phyloP scores from a whole-genome alignment of 108 stramenopile species.

The Cyclotella kingstonii region DNA sequence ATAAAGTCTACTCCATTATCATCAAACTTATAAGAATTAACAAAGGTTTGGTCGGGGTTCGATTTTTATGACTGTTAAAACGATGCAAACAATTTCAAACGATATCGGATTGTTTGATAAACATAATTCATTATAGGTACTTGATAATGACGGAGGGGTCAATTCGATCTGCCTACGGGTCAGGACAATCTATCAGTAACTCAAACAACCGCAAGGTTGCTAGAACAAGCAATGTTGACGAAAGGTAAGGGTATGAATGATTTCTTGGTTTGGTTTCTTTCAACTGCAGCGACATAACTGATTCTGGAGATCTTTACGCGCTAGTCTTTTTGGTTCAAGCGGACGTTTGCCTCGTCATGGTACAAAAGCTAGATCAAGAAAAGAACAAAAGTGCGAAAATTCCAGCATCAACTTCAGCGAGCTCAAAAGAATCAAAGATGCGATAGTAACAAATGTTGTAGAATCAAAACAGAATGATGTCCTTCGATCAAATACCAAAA shows the following conservation, averaged over 20 bases:
- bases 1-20: too few relatives aligned
- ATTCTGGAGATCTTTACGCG: background rate
- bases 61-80: too few relatives aligned
- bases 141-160: conserved; percentile 20
- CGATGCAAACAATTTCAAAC: too few relatives aligned
- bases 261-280: background rate
- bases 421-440: conserved; percentile 37
- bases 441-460: conserved; percentile 6
- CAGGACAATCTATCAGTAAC: conserved; percentile 32
- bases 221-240: conserved; percentile 38
- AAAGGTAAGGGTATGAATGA: conserved; percentile 22
- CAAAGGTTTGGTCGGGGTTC: too few relatives aligned
- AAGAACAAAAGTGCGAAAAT: too few relatives aligned
- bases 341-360: conserved; percentile 6
- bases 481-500: background rate
- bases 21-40: too few relatives aligned
- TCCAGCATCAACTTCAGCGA: too few relatives aligned
- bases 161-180: conserved; percentile 24
- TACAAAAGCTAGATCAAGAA: background rate
- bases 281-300: background rate
- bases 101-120: too few relatives aligned
- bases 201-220: conserved; percentile 39
- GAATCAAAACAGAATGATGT: conserved; percentile 2
- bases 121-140: background rate
- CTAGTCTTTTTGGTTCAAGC: conserved; percentile 39